These are phyloP conservation scores for Pharus latifolius DNA, from an alignment of 176 grass and related monocot species.

Conservation along the genomic window DNA sequence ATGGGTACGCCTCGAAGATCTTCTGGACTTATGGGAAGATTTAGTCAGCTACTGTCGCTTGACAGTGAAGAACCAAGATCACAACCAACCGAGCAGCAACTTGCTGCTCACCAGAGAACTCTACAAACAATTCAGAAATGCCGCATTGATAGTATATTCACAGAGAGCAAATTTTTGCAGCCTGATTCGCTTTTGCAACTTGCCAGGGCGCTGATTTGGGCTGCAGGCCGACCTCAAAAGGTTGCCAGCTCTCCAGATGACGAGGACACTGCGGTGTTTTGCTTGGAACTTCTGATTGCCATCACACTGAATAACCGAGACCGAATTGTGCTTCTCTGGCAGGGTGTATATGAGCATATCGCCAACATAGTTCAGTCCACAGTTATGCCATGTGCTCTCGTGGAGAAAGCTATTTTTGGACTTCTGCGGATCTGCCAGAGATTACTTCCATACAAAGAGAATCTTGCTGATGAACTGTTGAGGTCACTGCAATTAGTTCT, in stretches of 20 bases:
- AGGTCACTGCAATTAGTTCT: conserved; percentile 88
- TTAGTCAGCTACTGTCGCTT: conserved; percentile 92
- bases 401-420: conserved; percentile 98
- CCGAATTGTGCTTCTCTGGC: conserved; percentile 89
- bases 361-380: conserved; percentile 89
- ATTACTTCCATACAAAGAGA: conserved; percentile 94
- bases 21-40: conserved; percentile 96
- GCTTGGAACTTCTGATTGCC: conserved; percentile 91
- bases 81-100: conserved; percentile 94
- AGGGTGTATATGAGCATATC: conserved; percentile 95
- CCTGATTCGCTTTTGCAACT: conserved; percentile 85
- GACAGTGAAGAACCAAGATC: conserved; percentile 94
- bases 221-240: conserved; percentile 85
- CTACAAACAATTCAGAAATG: conserved; percentile 97
- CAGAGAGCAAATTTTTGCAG: conserved; percentile 87
- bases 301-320: conserved; percentile 93
- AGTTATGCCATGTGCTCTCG: conserved; percentile 85
- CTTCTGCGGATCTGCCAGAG: conserved; percentile 93
- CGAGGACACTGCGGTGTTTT: conserved; percentile 96
- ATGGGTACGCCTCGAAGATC: conserved; percentile 88
- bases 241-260: conserved; percentile 73
- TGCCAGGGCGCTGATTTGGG: conserved; percentile 87
- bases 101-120: conserved; percentile 91
- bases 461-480: conserved; percentile 82
- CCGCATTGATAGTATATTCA: conserved; percentile 90